Conservation (phyloP, 345 rosid genomes). For the Eutrema yunnanense region DNA sequence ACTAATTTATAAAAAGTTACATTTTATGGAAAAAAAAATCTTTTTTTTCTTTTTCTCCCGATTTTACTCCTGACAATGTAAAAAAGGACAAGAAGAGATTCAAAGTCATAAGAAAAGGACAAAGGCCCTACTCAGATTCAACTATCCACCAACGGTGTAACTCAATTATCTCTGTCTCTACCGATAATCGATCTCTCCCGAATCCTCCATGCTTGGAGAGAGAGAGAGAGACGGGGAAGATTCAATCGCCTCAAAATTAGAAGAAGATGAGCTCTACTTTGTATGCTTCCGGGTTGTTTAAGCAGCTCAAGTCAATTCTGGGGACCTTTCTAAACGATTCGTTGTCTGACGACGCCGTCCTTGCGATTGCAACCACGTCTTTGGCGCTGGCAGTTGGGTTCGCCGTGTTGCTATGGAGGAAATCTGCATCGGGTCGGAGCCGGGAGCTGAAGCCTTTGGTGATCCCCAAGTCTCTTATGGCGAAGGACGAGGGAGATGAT, state of each 20-base stretch:
- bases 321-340: conserved; percentile 30
- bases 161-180: neutral
- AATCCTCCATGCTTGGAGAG: conserved; percentile 12
- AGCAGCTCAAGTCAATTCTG: conserved; percentile 42
- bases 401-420: conserved; percentile 49
- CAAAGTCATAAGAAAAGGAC: conserved; percentile 9
- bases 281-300: conserved; percentile 34
- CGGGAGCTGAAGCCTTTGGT: conserved; percentile 45
- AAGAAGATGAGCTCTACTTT: conserved; percentile 33
- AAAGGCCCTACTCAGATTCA: conserved; percentile 28
- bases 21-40: neutral
- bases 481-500: conserved; percentile 45
- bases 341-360: conserved; percentile 42
- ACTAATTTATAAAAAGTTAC: neutral
- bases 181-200: conserved; percentile 8
- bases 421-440: conserved; percentile 44
- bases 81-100: neutral
- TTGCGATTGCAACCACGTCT: conserved; percentile 50
- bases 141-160: conserved; percentile 11
- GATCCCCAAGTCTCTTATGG: conserved; percentile 38
- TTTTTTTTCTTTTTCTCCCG: neutral
- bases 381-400: conserved; percentile 48
- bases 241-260: neutral
- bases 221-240: neutral
- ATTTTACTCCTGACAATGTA: neutral